Base-by-base conservation (phyloP, 164 flowering plant genomes). In the Berberis thunbergii region DNA sequence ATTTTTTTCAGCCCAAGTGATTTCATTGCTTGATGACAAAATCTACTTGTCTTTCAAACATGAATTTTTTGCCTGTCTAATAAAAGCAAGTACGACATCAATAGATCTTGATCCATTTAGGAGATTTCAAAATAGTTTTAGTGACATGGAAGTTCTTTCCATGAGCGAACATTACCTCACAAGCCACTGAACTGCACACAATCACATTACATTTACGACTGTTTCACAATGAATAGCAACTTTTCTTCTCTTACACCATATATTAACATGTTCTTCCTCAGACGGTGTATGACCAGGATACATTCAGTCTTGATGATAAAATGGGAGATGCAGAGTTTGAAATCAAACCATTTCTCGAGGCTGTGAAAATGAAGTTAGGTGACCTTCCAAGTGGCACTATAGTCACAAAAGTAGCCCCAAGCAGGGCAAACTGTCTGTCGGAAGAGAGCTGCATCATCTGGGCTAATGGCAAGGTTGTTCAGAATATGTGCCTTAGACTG, bases 281-380 rank as follows among this genome's bases (percentile, higher is more conserved):
- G 97, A 7, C 41, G 26, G 94, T 89, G 6, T 89, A 77, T 48
- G 97, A 89, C 75, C 69, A 64, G 45, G 94, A 89, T 67, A 77
- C 69, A 13, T 86, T 90, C 76, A 74, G 67, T 50, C 63, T 48
- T 5, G 96, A 90, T 67, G 97, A 89, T 76, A 77, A 72, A 67
- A 89, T 89, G 94, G 96, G 97, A 10, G 88, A 84, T 26, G 89
- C 91, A 3, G 89, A 83, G 57, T 77, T 90, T 13, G 81, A 81
- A 56, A 78, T 90, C 41, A 56, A 61, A 13, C 73, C 80, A 1
- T 77, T 82, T 45, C 3, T 85, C 3, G 87, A 81, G 57, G 88
- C 80, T 2, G 67, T 79, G n/a, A 79, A 64, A 74, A 71, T 81
- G 85, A 61, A 55, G 1, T 59, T 79, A 43, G 72, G 65, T 1